Evolutionary conservation across 2,329 filamentous ascomycete species (phyloP).

Genomic region (Eutypella sp.): DNA sequence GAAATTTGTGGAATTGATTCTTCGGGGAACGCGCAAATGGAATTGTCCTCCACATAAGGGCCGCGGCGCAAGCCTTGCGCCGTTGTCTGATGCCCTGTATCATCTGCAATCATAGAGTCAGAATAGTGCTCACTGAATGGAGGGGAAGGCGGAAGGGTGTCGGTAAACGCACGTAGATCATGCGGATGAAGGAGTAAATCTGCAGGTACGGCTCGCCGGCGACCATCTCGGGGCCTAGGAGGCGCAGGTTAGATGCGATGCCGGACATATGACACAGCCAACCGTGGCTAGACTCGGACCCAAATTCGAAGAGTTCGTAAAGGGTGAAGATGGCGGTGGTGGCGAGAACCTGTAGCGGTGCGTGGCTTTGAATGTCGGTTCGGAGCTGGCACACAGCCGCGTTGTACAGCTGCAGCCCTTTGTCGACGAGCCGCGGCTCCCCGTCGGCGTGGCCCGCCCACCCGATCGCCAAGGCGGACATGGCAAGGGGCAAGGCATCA

Average conservation of each 20-base stretch:
- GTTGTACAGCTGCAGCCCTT: constrained; percentile 16
- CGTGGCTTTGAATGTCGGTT: constrained; percentile 6
- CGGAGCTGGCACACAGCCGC: constrained; percentile 14
- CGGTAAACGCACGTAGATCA: constrained; percentile 11
- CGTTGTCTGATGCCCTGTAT: constrained; percentile 11
- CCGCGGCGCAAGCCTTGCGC: constrained; percentile 9
- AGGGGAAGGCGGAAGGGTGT: background rate
- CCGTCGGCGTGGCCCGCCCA: constrained; percentile 13
- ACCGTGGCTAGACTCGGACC: constrained; percentile 11
- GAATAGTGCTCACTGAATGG: background rate
- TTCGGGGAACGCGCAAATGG: constrained; percentile 10
- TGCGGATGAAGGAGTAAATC: constrained; percentile 14
- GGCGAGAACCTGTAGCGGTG: constrained; percentile 12
- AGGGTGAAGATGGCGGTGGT: constrained; percentile 12
- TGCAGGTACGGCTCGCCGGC: constrained; percentile 10
- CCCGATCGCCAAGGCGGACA: constrained; percentile 16
- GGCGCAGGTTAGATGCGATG: constrained; percentile 10
- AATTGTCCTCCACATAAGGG: constrained; percentile 9
- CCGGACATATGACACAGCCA: constrained; percentile 15
- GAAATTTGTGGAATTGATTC: constrained; percentile 12
- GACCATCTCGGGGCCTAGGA: constrained; percentile 13
- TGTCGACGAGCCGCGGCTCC: constrained; percentile 9
- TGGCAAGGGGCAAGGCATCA: constrained; percentile 15
- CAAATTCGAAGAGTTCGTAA: constrained; percentile 18
- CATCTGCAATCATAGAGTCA: constrained; percentile 5